These are phyloP conservation scores for Pseudogymnoascus destructans DNA, from an alignment of 2,329 filamentous ascomycete species.

Conservation along the genomic window DNA sequence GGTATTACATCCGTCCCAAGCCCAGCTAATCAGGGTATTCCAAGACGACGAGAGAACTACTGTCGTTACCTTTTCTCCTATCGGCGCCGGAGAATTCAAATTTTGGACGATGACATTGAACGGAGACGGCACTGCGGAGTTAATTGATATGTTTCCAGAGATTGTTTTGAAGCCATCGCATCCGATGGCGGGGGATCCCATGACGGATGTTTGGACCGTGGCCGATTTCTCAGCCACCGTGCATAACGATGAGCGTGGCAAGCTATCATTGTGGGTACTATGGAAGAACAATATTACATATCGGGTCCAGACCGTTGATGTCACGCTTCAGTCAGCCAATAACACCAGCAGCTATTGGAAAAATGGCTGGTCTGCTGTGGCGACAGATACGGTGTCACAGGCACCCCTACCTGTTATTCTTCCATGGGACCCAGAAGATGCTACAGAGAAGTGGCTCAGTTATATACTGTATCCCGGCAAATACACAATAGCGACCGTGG, in stretches of 20 bases:
- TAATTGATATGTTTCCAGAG: conserved; percentile 59
- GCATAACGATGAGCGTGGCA: conserved; percentile 36
- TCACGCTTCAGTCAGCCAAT: conserved; percentile 29
- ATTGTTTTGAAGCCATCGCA: conserved; percentile 54
- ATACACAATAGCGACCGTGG: conserved; percentile 66
- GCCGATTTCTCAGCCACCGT: conserved; percentile 58
- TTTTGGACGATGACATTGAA: conserved; percentile 68
- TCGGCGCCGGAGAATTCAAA: conserved; percentile 82
- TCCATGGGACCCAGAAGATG: conserved; percentile 51
- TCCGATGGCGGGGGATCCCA: conserved; percentile 54
- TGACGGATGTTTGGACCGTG: conserved; percentile 65
- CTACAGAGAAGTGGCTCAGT: conserved; percentile 74
- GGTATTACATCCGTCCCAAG: conserved; percentile 65
- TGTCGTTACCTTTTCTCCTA: conserved; percentile 75
- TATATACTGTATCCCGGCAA: conserved; percentile 73
- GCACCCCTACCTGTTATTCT: conserved; percentile 44
- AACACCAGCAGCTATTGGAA: conserved; percentile 45
- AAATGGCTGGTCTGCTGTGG: conserved; percentile 57
- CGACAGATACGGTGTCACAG: conserved; percentile 42
- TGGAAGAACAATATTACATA: conserved; percentile 80
- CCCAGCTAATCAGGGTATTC: conserved; percentile 62
- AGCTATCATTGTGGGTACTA: conserved; percentile 56
- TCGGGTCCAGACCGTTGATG: conserved; percentile 42
- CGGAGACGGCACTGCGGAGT: conserved; percentile 42
- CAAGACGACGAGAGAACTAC: conserved; percentile 41